Conservation (phyloP, 768 basidiomycete species). For the Phaeolepiota aurea region DNA sequence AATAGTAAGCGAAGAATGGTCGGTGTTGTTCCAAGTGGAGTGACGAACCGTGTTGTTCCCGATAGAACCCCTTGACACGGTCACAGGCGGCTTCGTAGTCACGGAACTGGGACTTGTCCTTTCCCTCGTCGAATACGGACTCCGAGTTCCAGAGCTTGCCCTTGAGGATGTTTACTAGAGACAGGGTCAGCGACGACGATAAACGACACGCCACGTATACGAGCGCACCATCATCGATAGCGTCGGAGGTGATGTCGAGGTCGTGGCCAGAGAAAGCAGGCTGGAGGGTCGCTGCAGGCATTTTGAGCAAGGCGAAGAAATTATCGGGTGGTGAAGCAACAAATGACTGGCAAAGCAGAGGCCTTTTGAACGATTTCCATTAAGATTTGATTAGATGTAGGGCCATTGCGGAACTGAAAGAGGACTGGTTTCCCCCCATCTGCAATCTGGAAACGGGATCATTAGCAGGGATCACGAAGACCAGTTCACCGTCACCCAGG, state of each 20-base stretch:
- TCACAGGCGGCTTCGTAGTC: conserved; percentile 72
- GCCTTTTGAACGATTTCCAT: conserved; percentile 3
- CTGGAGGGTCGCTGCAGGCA: conserved; percentile 17
- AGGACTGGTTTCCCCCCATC: conserved; percentile 11
- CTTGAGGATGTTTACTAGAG: conserved; percentile 61
- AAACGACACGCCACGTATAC: background rate
- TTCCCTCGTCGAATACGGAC: conserved; percentile 49
- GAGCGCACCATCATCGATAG: conserved; percentile 35
- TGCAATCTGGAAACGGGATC: conserved; percentile 11
- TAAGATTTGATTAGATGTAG: background rate
- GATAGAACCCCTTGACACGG: conserved; percentile 71
- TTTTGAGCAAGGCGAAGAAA: conserved; percentile 7
- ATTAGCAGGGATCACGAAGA: conserved; percentile 1
- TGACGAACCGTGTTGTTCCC: conserved; percentile 64
- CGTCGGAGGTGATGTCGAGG: conserved; percentile 38
- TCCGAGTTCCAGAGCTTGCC: conserved; percentile 49
- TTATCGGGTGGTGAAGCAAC: background rate
- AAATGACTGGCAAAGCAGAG: background rate
- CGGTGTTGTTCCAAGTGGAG: background rate
- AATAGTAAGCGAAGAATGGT: background rate
- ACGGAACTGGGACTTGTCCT: conserved; percentile 63
- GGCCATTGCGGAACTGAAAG: conserved; percentile 1
- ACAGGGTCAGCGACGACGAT: background rate
- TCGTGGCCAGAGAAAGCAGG: conserved; percentile 18
- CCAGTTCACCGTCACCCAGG: background rate